Evolutionary conservation across 106 monocot species (phyloP).

Genomic region (Dendrobium huoshanense): DNA sequence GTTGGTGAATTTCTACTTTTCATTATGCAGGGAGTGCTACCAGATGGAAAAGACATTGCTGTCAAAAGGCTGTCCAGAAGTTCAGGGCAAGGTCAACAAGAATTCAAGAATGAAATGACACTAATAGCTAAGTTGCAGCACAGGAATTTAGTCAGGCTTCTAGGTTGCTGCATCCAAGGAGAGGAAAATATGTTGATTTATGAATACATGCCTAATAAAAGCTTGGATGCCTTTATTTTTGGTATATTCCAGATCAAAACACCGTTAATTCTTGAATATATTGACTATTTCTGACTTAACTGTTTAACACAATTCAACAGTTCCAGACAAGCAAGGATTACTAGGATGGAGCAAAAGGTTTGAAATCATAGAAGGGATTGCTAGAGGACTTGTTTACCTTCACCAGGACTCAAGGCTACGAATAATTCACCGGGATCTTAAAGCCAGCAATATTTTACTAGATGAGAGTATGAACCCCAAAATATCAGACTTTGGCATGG

Average conservation of each 20-base stretch:
- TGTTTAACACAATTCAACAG: not conserved
- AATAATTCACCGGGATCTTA: conserved; percentile 22
- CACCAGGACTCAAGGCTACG: conserved; percentile 18
- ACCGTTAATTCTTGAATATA: not conserved
- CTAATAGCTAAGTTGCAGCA: conserved; percentile 5
- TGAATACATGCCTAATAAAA: conserved; percentile 12
- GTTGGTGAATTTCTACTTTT: too few relatives aligned
- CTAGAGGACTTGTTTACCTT: conserved; percentile 20
- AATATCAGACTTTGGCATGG: conserved; percentile 26
- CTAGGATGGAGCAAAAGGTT: conserved; percentile 24
- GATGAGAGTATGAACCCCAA: conserved; percentile 18
- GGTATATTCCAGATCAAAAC: not conserved
- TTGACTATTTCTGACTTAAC: not conserved
- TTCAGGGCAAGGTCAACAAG: conserved; percentile 5
- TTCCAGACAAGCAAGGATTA: not conserved
- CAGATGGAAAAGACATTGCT: conserved; percentile 7
- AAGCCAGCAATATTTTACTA: conserved; percentile 25
- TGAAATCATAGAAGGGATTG: conserved; percentile 16
- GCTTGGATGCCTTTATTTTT: conserved; percentile 7
- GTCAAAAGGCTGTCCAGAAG: conserved; percentile 9
- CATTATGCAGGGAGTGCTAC: not conserved
- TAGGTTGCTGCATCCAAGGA: not conserved
- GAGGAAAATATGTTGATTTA: conserved; percentile 7
- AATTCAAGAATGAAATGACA: conserved; percentile 8
- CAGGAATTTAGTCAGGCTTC: conserved; percentile 5